Evolutionary conservation across 1,139 yeast species (phyloP), one percentile per base, ranked within the genome.

Genomic region (Eremothecium gossypii): DNA sequence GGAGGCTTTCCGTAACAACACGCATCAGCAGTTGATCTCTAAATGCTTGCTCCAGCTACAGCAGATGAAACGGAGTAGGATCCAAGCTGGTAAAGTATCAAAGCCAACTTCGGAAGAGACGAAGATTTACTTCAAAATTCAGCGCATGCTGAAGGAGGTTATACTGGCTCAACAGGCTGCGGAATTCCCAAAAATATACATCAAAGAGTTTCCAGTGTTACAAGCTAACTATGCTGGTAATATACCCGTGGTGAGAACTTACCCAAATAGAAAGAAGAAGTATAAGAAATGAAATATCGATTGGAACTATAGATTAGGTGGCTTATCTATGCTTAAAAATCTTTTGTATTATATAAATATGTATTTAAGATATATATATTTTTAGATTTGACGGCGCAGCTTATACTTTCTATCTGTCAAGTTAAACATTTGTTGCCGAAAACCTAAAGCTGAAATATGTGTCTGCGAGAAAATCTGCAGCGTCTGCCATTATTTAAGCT

Each of bases 161-260:
- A 53, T 71, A 3, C 53, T 61, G 12, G 52, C 53, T 5, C 52
- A 57, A 36, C 53, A 57, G 33, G 43, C 52, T 4, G 47, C 50
- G 1, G 41, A 42, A 8, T 39, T 60, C 2, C 64, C 65, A n/a
- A 48, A 58, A 26, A 48, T 51, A 32, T 52, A 47, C 42, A 66
- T 55, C 33, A 52, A 46, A 33, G 52, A 55, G 2, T 53, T 87
- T 36, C 95, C 96, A 0, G 82, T 83, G 1, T 69, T 83, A 44
- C 77, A 79, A 55, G 74, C 80, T 13, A 85, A 82, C 51, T 87
- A 83, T 55, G 68, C 74, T 35, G 97, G 97, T 42, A 73, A 83
- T 1, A 70, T 87, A 54, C 96, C 96, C 1, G 86, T 86, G 0
- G 68, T 73, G 43, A 55, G 63, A 41, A 51, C 66, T 41, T 58